Base-by-base conservation (phyloP, 257 asterid genomes). In the Lycium barbarum region DNA sequence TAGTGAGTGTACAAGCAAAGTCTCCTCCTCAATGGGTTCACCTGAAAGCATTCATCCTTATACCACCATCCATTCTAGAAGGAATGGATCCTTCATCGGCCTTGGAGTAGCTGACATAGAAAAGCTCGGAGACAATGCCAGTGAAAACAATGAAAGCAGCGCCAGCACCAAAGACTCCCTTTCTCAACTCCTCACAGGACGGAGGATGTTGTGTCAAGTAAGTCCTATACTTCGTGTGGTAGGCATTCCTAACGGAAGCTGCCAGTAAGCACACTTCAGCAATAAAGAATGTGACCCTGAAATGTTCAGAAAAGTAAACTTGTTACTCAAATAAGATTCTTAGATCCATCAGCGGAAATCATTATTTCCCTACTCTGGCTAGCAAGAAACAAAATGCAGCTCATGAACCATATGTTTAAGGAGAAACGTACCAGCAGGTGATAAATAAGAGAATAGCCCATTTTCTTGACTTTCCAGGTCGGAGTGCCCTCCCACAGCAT, bases 141-240 rank as follows among this genome's bases (percentile, higher is more conserved):
- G 98, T 95, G 80, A 95, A 89, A 81, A 95, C 89, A 6, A 93
- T 83, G 84, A 95, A 93, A 11, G 98, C 98, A 38, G 98, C 98
- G 17, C 92, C 98, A 7, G 96, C 97, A 33, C 95, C 98, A 65
- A 94, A 95, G 51, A 93, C 92, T 76, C 98, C 98, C 92, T 89
- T 92, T 9, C 98, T 89, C 92, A 95, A 88, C 22, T 88, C 91
- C 90, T 93, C 98, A 57, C 98, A 95, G 5, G 97, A 88, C n/a
- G 93, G 97, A 66, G 96, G 93, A 15, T 90, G 38, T 3, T 87
- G 83, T 0, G 92, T 62, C 54, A 92, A 9, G 81, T 78, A 59
- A 13, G 95, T 87, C 83, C 94, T 86, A 87, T 95, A 93, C 86
- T 90, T 93, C 22, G 97, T 95, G 38, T 93, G 98, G 84, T 93